Evolutionary conservation across 768 basidiomycete genomes (phyloP).

Genomic region (Clitopilus hobsonii): DNA sequence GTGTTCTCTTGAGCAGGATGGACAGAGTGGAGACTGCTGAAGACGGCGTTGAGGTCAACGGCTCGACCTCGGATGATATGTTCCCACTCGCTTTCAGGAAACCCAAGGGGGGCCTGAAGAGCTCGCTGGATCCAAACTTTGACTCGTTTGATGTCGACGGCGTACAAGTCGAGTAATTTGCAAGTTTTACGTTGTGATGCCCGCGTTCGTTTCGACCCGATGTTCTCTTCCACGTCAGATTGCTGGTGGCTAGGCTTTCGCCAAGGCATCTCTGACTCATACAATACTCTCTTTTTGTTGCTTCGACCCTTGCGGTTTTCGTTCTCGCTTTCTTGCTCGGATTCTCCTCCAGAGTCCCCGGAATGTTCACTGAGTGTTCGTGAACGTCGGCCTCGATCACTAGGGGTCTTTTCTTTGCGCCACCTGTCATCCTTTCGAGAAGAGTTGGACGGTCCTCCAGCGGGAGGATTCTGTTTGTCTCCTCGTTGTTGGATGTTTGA

Average conservation of each 20-base stretch:
- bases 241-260: too few relatives aligned
- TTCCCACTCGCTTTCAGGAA: constrained; percentile 19
- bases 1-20: constrained; percentile 5
- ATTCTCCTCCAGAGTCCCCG: background rate
- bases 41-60: constrained; percentile 25
- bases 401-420: background rate
- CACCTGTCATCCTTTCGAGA: background rate
- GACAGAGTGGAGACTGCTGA: constrained; percentile 11
- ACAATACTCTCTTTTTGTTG: background rate
- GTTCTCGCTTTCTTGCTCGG: background rate
- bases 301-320: background rate
- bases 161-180: background rate
- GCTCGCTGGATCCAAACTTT: background rate
- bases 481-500: background rate
- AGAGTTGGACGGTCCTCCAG: background rate
- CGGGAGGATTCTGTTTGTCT: background rate
- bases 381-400: background rate
- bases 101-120: constrained; percentile 3
- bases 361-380: too few relatives aligned
- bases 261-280: constrained; percentile 1
- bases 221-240: background rate
- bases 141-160: background rate
- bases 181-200: too few relatives aligned
- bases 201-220: background rate
- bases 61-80: constrained; percentile 17